Conservation (phyloP, 805 yeast species). For the Hanseniaspora meyeri region DNA sequence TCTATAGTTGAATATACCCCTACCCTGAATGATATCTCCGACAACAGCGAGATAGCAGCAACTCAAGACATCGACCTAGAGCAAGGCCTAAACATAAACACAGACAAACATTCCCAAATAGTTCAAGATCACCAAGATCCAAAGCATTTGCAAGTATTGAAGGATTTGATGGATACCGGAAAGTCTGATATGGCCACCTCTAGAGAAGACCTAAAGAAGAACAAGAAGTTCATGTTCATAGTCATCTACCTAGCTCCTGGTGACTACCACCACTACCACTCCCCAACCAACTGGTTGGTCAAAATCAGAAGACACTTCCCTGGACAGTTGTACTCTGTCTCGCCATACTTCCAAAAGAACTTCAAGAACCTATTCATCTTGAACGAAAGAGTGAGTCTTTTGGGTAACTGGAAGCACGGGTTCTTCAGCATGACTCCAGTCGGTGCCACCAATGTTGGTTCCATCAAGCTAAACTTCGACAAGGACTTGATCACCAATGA, state of each 20-base stretch:
- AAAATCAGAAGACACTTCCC: slow-evolving; percentile 87
- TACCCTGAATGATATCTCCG: slow-evolving; percentile 57
- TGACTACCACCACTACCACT: slow-evolving; percentile 92
- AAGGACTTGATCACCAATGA: slow-evolving; percentile 78
- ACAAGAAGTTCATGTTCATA: slow-evolving; percentile 63
- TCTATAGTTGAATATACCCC: slow-evolving; percentile 30
- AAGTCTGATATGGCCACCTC: slow-evolving; percentile 3
- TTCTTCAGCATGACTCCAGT: slow-evolving; percentile 98
- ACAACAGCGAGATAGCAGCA: slow-evolving; percentile 22
- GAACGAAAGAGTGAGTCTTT: slow-evolving; percentile 87
- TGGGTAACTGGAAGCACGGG: slow-evolving; percentile 95
- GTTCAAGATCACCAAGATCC: slow-evolving; percentile 14
- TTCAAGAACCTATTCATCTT: slow-evolving; percentile 76
- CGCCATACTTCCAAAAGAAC: slow-evolving; percentile 87
- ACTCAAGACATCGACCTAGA: slow-evolving; percentile 2
- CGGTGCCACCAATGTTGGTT: slow-evolving; percentile 97
- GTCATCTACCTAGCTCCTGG: slow-evolving; percentile 97
- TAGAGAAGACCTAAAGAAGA: slow-evolving; percentile 18
- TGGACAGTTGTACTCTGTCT: slow-evolving; percentile 90
- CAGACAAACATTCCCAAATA: neutral
- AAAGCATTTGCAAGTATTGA: slow-evolving; percentile 31
- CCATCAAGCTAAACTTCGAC: slow-evolving; percentile 84
- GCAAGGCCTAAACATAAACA: slow-evolving; percentile 1
- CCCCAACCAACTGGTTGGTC: slow-evolving; percentile 94
- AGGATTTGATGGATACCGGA: slow-evolving; percentile 23